Evolutionary conservation across 164 flowering plant species (phyloP).

Genomic region (Sextonia rubra): DNA sequence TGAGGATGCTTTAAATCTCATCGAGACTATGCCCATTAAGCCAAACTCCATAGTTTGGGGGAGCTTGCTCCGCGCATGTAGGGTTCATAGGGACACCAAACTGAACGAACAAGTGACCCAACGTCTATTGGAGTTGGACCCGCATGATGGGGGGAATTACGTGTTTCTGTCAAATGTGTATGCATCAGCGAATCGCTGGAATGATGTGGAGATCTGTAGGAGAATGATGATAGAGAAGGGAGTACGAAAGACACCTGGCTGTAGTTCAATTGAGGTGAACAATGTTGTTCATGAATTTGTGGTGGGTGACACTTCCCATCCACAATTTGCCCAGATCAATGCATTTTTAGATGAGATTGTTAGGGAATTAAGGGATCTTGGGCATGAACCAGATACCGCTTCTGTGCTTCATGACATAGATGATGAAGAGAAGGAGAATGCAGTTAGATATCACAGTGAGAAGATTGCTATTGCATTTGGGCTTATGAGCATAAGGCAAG

Average conservation of each 20-base stretch:
- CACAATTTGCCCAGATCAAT: slow-evolving; percentile 23
- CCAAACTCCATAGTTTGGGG: slow-evolving; percentile 35
- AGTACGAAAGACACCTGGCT: slow-evolving; percentile 34
- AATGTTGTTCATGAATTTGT: slow-evolving; percentile 33
- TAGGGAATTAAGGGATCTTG: slow-evolving; percentile 20
- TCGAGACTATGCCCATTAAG: slow-evolving; percentile 28
- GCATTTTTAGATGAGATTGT: slow-evolving; percentile 26
- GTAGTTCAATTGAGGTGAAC: slow-evolving; percentile 35
- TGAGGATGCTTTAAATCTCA: slow-evolving; percentile 30
- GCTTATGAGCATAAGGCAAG: slow-evolving; percentile 29
- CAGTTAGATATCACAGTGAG: slow-evolving; percentile 37
- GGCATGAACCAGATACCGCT: slow-evolving; percentile 26
- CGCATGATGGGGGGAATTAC: slow-evolving; percentile 35
- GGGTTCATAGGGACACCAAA: slow-evolving; percentile 27
- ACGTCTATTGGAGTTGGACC: slow-evolving; percentile 30
- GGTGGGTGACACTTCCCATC: slow-evolving; percentile 36
- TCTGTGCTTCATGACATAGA: slow-evolving; percentile 36
- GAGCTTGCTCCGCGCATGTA: slow-evolving; percentile 35
- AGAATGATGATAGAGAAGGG: slow-evolving; percentile 29
- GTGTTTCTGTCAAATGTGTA: slow-evolving; percentile 36
- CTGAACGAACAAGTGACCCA: slow-evolving; percentile 26
- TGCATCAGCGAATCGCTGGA: slow-evolving; percentile 32
- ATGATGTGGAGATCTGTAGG: slow-evolving; percentile 26
- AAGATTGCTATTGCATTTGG: slow-evolving; percentile 41
- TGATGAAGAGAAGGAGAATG: slow-evolving; percentile 41